Evolutionary conservation across 345 rosid genomes (phyloP), one percentile per base, ranked within the genome.

Genomic region (Camelina laxa): DNA sequence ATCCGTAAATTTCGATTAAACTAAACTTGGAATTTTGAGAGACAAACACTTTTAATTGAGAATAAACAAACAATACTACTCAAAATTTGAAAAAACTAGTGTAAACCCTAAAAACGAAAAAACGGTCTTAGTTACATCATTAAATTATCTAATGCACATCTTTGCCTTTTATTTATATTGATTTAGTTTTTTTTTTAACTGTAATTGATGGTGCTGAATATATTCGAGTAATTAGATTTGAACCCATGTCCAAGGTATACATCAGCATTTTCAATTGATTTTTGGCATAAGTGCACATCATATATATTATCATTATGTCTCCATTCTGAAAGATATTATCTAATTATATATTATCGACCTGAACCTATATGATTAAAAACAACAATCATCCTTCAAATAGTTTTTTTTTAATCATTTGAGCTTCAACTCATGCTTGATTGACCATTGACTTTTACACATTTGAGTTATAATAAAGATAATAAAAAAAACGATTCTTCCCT

Each of bases 351-450:
- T 76, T 76, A 55, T 68, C n/a, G n/a, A 51, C 36, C 58, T 12
- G 65, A 60, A 71, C 41, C 30, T 54, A 60, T 54, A 60, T 60
- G 70, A 61, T 61, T 60, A 44, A n/a, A 33, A 61, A 33, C 21
- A 44, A 27, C 20, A 42, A 19, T 33, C 44, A 69, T 69, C 62
- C 65, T 76, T 69, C 41, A 69, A 61, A 62, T 54, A 75, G 49
- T 47, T 53, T 63, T 36, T 63, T 36, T 64, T 21, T 56, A 77
- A 77, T 70, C 67, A 77, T 77, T 70, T 71, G 76, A 49, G 49
- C 72, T 77, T 30, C 57, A 77, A 64, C 67, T 56, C 76, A 57
- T 64, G 76, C 61, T 65, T 65, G 62, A 62, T 71, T 77, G 80
- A 77, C 76, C 76, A 71, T 12, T 77, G 60, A 77, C 76, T 77